A percentile compares a stretch with the other conserved stretches of the same genome.
Evolutionary conservation across 202 grass and related monocot species (phyloP).

Genomic region (Miscanthus sacchariflorus): DNA sequence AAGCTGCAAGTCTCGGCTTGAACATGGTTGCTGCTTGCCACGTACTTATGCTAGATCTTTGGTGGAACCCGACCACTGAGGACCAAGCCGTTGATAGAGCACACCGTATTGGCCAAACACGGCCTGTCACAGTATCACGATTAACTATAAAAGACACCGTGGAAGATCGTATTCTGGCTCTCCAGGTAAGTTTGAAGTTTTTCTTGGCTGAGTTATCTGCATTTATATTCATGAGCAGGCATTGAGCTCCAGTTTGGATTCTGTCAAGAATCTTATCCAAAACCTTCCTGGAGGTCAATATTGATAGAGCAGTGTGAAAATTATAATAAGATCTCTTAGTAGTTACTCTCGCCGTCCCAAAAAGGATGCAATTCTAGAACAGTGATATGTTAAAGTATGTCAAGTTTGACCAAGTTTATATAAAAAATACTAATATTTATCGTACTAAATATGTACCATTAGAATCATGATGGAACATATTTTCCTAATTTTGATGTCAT

Average conservation of each 20-base stretch:
- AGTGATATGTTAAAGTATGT: background rate
- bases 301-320: background rate
- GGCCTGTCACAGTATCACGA: constrained; percentile 90
- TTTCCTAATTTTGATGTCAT: too few species aligned
- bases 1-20: constrained; percentile 98
- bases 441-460: background rate
- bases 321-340: background rate
- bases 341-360: background rate
- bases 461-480: background rate
- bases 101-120: constrained; percentile 93
- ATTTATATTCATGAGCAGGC: background rate
- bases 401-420: background rate
- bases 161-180: constrained; percentile 95
- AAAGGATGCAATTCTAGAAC: background rate
- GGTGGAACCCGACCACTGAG: constrained; percentile 99
- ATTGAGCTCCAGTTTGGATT: background rate
- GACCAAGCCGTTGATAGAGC: constrained; percentile 99
- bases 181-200: constrained; percentile 73
- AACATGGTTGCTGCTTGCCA: constrained; percentile 99
- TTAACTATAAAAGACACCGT: constrained; percentile 94
- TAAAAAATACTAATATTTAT: background rate
- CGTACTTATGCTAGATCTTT: constrained; percentile 94
- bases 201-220: constrained; percentile 13
- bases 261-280: background rate
- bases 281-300: background rate